Percentiles rank a stretch among this genome's conserved stretches.
Conservation (phyloP, 495 filamentous ascomycete species). For the Glarea lozoyensis region DNA sequence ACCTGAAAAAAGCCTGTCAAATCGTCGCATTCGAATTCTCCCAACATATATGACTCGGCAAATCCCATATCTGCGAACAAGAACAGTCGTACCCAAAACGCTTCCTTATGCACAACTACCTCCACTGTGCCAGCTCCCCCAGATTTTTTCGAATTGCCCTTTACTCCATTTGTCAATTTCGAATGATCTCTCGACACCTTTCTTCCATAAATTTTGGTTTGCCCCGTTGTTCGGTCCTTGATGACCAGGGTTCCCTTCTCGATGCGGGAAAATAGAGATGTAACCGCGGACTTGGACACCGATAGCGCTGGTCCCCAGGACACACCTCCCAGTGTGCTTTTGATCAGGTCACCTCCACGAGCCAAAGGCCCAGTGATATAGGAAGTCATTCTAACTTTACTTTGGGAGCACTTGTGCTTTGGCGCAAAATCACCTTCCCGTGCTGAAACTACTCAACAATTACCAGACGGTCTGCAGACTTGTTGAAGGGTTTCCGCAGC, state of each 20-base stretch:
- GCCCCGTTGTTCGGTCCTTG: slow-evolving; percentile 27
- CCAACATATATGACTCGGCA: slow-evolving; percentile 62
- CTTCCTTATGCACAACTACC: slow-evolving; percentile 46
- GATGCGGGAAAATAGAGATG: slow-evolving; percentile 32
- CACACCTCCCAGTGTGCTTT: slow-evolving; percentile 26
- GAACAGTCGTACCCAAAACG: slow-evolving; percentile 57
- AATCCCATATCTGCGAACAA: slow-evolving; percentile 69
- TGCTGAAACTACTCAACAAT: too few species aligned
- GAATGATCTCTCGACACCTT: slow-evolving; percentile 14
- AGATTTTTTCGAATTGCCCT: slow-evolving; percentile 6
- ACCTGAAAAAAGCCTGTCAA: slow-evolving; percentile 58
- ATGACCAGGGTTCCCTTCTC: slow-evolving; percentile 33
- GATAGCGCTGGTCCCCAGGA: slow-evolving; percentile 30
- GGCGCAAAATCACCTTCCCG: too few species aligned
- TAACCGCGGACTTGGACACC: slow-evolving; percentile 29
- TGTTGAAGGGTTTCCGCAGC: not conserved
- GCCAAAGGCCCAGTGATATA: slow-evolving; percentile 13
- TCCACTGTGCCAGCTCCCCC: slow-evolving; percentile 22
- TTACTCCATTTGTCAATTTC: slow-evolving; percentile 19
- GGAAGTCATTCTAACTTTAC: slow-evolving; percentile 15
- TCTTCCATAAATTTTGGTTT: slow-evolving; percentile 15
- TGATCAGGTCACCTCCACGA: slow-evolving; percentile 21
- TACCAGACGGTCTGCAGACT: not conserved
- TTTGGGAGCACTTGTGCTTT: not conserved
- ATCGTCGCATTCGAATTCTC: slow-evolving; percentile 53